A percentile compares a stretch with the other conserved stretches of the same genome.
Conservation (phyloP, 768 basidiomycete genomes). For the Agrocybe chaxingu region DNA sequence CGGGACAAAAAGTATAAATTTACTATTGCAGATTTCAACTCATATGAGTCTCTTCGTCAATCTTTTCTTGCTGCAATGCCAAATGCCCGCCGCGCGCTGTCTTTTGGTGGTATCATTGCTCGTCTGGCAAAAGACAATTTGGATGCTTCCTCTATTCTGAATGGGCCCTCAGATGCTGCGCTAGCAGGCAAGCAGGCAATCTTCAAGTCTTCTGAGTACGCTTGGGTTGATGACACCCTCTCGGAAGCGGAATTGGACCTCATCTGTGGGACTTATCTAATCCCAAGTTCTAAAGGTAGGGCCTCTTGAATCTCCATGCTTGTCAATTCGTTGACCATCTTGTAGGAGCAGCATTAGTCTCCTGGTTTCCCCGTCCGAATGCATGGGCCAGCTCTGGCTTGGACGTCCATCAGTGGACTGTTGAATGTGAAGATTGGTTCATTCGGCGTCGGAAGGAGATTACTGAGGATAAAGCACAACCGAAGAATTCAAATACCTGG, state of each 20-base stretch:
- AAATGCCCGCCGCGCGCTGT: conserved; percentile 7
- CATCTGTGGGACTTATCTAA: conserved; percentile 13
- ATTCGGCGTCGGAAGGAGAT: conserved; percentile 5
- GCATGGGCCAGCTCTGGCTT: conserved; percentile 8
- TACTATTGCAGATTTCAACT: conserved; percentile 8
- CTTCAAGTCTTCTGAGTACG: not conserved
- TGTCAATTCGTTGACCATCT: not conserved
- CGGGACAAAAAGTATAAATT: conserved; percentile 2
- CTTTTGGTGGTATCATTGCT: conserved; percentile 8
- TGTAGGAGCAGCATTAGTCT: conserved; percentile 2
- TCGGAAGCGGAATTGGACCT: conserved; percentile 11
- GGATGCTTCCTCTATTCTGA: not conserved
- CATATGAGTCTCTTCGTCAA: conserved; percentile 4
- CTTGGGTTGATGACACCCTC: conserved; percentile 14
- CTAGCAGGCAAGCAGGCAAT: not conserved
- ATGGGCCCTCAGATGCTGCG: conserved; percentile 8
- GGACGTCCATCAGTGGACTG: conserved; percentile 18
- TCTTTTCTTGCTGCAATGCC: conserved; percentile 1
- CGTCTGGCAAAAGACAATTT: conserved; percentile 7
- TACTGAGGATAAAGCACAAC: conserved; percentile 1
- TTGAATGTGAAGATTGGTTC: conserved; percentile 19
- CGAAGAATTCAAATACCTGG: conserved; percentile 3
- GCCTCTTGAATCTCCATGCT: not conserved
- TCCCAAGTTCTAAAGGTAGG: conserved; percentile 9
- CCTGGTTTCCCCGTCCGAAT: conserved; percentile 16